Evolutionary conservation across 768 basidiomycete genomes (phyloP).

Genomic region (Chiua virens): DNA sequence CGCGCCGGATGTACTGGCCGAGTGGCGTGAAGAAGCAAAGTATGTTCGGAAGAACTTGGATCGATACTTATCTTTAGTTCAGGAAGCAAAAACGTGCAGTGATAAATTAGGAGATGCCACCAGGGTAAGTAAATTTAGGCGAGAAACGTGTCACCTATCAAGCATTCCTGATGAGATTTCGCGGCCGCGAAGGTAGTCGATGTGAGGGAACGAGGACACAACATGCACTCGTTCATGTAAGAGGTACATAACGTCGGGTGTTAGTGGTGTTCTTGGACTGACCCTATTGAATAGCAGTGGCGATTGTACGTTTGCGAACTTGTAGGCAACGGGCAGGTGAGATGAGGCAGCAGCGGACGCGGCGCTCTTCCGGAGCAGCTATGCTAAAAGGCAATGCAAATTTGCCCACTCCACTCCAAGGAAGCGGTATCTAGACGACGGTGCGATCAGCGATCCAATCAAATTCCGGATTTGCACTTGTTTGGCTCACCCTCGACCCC

Average conservation of each 20-base stretch:
- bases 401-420: constrained; percentile 6
- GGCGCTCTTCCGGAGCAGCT: not conserved
- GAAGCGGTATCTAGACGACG: constrained; percentile 18
- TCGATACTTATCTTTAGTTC: constrained; percentile 2
- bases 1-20: not conserved
- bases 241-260: constrained; percentile 9
- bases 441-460: constrained; percentile 6
- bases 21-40: too few relatives aligned
- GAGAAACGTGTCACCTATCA: not conserved
- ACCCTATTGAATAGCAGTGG: too few relatives aligned
- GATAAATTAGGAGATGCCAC: not conserved
- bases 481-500: constrained; percentile 36
- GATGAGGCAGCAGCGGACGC: not conserved
- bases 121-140: not conserved
- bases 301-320: too few relatives aligned
- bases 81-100: not conserved
- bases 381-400: constrained; percentile 12
- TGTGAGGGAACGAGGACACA: constrained; percentile 3
- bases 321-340: too few relatives aligned
- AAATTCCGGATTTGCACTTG: constrained; percentile 24
- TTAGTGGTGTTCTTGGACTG: constrained; percentile 6
- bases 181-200: not conserved
- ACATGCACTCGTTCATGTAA: constrained; percentile 2
- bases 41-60: not conserved
- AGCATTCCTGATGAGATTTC: not conserved